phyloP scores from a whole-genome alignment of 805 yeast genomes.

The Kuraishia capsulata region DNA sequence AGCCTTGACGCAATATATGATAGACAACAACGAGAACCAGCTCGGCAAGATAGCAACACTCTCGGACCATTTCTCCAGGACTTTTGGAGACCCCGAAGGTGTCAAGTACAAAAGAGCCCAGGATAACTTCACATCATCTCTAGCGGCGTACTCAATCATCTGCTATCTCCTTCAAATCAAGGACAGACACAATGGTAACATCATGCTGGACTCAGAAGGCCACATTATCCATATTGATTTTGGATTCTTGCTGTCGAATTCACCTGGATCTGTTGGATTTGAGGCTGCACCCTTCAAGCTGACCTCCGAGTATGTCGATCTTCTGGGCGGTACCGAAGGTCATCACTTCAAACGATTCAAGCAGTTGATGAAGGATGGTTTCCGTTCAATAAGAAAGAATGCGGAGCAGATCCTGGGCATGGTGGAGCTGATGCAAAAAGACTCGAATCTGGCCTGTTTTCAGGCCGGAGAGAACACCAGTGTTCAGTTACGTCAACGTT shows the following conservation, averaged over 20 bases:
- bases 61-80: conserved; percentile 66
- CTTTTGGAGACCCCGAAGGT: conserved; percentile 60
- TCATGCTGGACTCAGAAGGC: conserved; percentile 93
- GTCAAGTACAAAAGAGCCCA: conserved; percentile 64
- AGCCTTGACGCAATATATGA: conserved; percentile 70
- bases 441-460: conserved; percentile 86
- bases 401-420: conserved; percentile 68
- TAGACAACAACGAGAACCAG: conserved; percentile 57
- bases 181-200: conserved; percentile 95
- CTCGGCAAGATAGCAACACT: conserved; percentile 64
- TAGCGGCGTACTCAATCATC: conserved; percentile 88
- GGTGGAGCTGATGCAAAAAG: conserved; percentile 92
- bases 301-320: conserved; percentile 80
- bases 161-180: conserved; percentile 88
- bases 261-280: conserved; percentile 96
- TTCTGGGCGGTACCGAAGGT: conserved; percentile 73
- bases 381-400: conserved; percentile 61
- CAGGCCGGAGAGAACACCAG: conserved; percentile 81
- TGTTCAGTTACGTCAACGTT: conserved; percentile 66
- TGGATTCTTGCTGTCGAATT: conserved; percentile 85
- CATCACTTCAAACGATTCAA: conserved; percentile 53
- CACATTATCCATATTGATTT: conserved; percentile 94
- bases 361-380: conserved; percentile 59
- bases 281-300: conserved; percentile 97
- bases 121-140: conserved; percentile 72